phyloP scores from a whole-genome alignment of 441 rosid species.

The Populus hybrid region DNA sequence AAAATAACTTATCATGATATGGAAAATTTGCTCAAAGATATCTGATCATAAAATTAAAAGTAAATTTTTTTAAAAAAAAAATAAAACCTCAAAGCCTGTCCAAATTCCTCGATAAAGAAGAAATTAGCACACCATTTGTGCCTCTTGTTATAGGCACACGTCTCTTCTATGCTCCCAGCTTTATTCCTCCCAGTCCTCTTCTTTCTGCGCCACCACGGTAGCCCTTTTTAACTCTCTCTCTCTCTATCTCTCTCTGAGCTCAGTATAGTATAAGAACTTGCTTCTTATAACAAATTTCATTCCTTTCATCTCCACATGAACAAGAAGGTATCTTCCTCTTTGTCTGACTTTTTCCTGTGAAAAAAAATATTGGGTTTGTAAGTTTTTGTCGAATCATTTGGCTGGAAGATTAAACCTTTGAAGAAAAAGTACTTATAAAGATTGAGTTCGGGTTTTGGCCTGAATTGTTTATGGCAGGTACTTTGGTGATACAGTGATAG shows the following conservation, averaged over 20 bases:
- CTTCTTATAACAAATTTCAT: not conserved
- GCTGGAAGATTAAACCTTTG: not conserved
- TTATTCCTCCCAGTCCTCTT: not conserved
- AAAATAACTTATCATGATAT: too few species aligned
- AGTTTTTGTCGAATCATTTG: not conserved
- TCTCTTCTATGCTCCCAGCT: not conserved
- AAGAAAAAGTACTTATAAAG: not conserved
- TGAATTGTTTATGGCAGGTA: not conserved
- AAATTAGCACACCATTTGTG: not conserved
- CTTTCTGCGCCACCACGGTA: not conserved
- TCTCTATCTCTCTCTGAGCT: not conserved
- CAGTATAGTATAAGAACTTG: too few species aligned
- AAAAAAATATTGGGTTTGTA: not conserved
- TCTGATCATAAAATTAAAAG: too few species aligned
- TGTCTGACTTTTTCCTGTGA: not conserved
- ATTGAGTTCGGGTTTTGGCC: not conserved
- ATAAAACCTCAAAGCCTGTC: not conserved
- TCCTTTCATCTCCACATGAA: not conserved
- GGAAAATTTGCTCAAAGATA: too few species aligned
- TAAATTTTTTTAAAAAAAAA: too few species aligned
- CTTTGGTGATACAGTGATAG: not conserved
- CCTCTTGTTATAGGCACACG: conserved; percentile 9
- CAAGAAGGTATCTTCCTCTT: not conserved
- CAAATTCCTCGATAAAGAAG: not conserved
- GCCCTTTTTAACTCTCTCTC: not conserved